Base-by-base conservation (phyloP, 371 early-diverging fungal genomes). In the Mortierella polycephala region DNA sequence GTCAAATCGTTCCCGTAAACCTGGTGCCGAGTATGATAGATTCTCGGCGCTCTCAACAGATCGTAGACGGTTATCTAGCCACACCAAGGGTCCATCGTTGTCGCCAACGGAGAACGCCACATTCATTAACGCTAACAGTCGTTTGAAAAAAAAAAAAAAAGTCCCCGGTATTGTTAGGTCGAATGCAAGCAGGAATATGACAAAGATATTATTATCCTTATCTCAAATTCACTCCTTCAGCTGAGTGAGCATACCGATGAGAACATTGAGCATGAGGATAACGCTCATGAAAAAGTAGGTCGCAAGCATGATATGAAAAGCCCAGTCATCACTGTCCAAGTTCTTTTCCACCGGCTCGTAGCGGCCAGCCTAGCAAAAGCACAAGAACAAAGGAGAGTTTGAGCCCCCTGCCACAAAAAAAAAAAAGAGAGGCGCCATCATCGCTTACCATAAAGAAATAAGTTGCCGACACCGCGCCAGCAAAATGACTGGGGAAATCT, bases 1-100 rank as follows among this genome's bases (percentile, higher is more conserved):
- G 39, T 67, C 67, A 21, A 54, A 55, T 16, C 46, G 54, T 13
- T 60, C 40, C 14, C 67, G 67, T 10, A 67, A 56, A 7, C 67
- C 67, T 30, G 60, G 60, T 20, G 60, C 58, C 10, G 53, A 23
- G 37, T 45, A 67, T 10, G 67, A 53, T 1, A 67, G 42, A 21
- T 67, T 67, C 40, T 67, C 67, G 8, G 67, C 67, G 10, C 47
- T 55, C 44, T 60, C 60, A 14, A 67, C 67, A 21, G 60, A 53
- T 18, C 60, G 23, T 12, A 67, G 60, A 1, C 67, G 60, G 51
- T 67, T 60, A 9, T 67, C 67, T 10, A 67, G 60, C 67, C 67
- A 67, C 7, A 67, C 67, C 14, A 60, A 21, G 8, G 60, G 60
- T 10, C 55, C 58, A 3, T 53, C 39, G 1, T 60, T 56, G 39